phyloP scores from a whole-genome alignment of 1,284 basidiomycete species.

The Ganoderma multipileum region DNA sequence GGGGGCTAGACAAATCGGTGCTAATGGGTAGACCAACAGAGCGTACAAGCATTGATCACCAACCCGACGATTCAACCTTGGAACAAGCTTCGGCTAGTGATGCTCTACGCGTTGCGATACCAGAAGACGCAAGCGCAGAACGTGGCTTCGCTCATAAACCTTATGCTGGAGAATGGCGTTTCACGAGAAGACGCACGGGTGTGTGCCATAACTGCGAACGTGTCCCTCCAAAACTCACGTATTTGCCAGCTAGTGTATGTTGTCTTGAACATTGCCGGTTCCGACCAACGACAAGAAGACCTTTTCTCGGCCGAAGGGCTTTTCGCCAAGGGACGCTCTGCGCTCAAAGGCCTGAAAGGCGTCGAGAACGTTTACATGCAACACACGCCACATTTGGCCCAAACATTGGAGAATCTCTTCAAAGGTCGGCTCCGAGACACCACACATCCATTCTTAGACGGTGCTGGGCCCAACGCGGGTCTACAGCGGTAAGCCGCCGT shows the following conservation, averaged over 20 bases:
- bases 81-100: constrained; percentile 93
- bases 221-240: constrained; percentile 8
- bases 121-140: constrained; percentile 91
- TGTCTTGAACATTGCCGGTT: constrained; percentile 91
- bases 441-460: constrained; percentile 90
- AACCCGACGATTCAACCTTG: constrained; percentile 73
- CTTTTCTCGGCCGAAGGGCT: constrained; percentile 96
- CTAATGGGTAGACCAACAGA: constrained; percentile 51
- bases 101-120: constrained; percentile 94
- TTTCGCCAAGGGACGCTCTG: constrained; percentile 93
- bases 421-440: constrained; percentile 88
- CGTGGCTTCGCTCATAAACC: constrained; percentile 84
- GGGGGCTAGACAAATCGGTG: background rate
- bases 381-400: constrained; percentile 91
- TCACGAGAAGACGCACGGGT: constrained; percentile 85
- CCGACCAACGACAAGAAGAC: constrained; percentile 97
- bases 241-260: constrained; percentile 85
- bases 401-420: constrained; percentile 91
- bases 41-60: constrained; percentile 77
- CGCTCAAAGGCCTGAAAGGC: constrained; percentile 96
- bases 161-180: constrained; percentile 85
- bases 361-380: constrained; percentile 99
- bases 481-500: constrained; percentile 64
- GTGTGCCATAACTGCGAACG: constrained; percentile 32
- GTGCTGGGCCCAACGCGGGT: constrained; percentile 67